Evolutionary conservation across 2,329 filamentous ascomycete genomes (phyloP), one percentile per base, ranked within the genome.

Genomic region (Fusarium fujikuroi): DNA sequence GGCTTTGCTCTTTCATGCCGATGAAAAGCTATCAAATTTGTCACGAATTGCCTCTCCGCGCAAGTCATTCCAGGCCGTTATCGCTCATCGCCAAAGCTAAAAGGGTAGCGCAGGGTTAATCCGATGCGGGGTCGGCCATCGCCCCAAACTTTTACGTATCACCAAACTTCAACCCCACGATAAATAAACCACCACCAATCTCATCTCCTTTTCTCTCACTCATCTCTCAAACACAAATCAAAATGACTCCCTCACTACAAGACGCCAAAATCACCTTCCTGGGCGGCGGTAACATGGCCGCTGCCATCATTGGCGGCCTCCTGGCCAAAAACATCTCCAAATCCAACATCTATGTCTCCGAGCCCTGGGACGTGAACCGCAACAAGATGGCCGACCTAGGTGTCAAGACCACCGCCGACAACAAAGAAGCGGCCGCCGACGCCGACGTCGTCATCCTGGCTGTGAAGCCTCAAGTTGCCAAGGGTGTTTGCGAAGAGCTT

Each of bases 351-450:
- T 80, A 75, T 77, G 86, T 87, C 62, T 82, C 85, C 7, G 86
- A 87, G 79, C 86, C 86, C 4, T 87, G 85, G 85, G 85, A 87
- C 8, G 85, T 86, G 63, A 87, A 87, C 82, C 84, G 86, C 63
- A 78, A 82, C 59, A 87, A 87, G 82, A 84, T 87, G 79, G 81
- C 79, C 39, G 82, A 81, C 4, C 75, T 83, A 9, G 85, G 86
- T 59, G 85, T 87, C 59, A 80, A 78, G 71, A 86, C 85, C 60
- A 87, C 85, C 8, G 81, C 81, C 4, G 84, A 83, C 73, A 87
- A 87, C 77, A 77, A 79, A 72, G 85, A 86, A 63, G 85, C 85
- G 16, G 80, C 83, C 7, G 56, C 71, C 2, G 81, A 81, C 49
- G 85, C 86, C 18, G 84, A 87, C 64, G 80, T 87, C 9, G 79